Base-by-base conservation (phyloP, 2,329 filamentous ascomycete genomes). In the Calonectria crousiana region DNA sequence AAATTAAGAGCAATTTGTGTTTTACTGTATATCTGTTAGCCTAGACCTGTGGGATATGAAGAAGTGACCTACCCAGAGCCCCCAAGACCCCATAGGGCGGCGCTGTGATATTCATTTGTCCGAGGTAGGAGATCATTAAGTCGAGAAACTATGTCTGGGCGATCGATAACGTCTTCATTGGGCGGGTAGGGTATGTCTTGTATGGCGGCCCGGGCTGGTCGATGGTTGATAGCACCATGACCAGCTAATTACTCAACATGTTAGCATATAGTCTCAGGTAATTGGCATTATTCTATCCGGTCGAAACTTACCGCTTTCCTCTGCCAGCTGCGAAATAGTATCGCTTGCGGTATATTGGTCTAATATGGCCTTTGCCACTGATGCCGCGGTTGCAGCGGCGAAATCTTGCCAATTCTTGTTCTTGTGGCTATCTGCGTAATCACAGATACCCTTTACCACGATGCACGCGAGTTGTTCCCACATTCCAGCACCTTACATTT, bases 1-100 rank as follows among this genome's bases (percentile, higher is more conserved):
- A 77, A 44, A 6, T 72, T 62, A 9, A 77, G 56, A 28, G 76
- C 76, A 2, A 75, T 47, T 62, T 77, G 76, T 1, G 72, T 77
- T 44, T 77, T 77, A 8, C 76, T 74, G 20, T 14, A 72, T 52
- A 36, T 69, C 65, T 1, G 52, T 73, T 52, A 77, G 44, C 1
- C 68, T 65, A 4, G 70, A 38, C 3, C 73, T 10, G 9, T 20
- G 60, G 0, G 74, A 36, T 26, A 6, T 2, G 18, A 20, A 26
- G 23, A 41, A 41, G 14, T 13, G 23, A 13, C 56, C 1, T 58
- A 68, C 66, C 66, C 66, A 18, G 66, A 68, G 16, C 65, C 66
- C 6, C 66, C 66, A 23, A 68, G 66, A 13, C 66, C 66, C 66
- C 66, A 68, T 2, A 68, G 66, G 28, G 51, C 66, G 18, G 49